A percentile compares a stretch with the other conserved stretches of the same genome.
These are phyloP conservation scores for Spathaspora girioi DNA, from an alignment of 805 yeast species.

Conservation along the genomic window DNA sequence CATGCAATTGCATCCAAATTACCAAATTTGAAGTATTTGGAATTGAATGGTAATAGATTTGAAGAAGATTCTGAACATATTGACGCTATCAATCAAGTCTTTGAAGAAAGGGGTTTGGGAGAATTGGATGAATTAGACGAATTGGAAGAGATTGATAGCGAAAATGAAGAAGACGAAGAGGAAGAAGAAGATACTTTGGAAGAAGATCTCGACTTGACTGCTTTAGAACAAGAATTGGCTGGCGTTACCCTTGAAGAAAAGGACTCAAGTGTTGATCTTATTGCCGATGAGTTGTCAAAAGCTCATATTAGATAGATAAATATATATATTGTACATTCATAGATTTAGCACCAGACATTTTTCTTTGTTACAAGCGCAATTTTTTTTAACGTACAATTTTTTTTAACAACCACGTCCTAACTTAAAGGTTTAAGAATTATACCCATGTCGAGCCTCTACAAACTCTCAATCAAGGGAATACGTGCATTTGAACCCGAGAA, in stretches of 20 bases:
- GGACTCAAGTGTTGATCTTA: slow-evolving; percentile 49
- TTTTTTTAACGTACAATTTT: not conserved
- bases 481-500: slow-evolving; percentile 86
- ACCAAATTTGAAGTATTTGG: slow-evolving; percentile 61
- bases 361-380: not conserved
- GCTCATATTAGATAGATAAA: slow-evolving; percentile 39
- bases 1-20: slow-evolving; percentile 51
- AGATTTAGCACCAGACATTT: not conserved
- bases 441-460: slow-evolving; percentile 38
- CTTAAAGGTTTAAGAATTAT: not conserved
- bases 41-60: slow-evolving; percentile 90
- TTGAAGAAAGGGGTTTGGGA: slow-evolving; percentile 72
- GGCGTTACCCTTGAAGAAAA: slow-evolving; percentile 40
- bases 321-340: not conserved
- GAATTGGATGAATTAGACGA: slow-evolving; percentile 93
- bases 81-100: slow-evolving; percentile 55
- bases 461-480: slow-evolving; percentile 69
- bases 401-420: not conserved
- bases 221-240: slow-evolving; percentile 53
- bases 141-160: slow-evolving; percentile 77
- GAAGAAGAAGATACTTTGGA: slow-evolving; percentile 48
- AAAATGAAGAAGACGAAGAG: slow-evolving; percentile 63
- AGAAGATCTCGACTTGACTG: slow-evolving; percentile 48
- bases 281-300: slow-evolving; percentile 58
- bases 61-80: slow-evolving; percentile 80